Evolutionary conservation across 208 protist species (phyloP).

Genomic region (Tritrichomonas musculus): DNA sequence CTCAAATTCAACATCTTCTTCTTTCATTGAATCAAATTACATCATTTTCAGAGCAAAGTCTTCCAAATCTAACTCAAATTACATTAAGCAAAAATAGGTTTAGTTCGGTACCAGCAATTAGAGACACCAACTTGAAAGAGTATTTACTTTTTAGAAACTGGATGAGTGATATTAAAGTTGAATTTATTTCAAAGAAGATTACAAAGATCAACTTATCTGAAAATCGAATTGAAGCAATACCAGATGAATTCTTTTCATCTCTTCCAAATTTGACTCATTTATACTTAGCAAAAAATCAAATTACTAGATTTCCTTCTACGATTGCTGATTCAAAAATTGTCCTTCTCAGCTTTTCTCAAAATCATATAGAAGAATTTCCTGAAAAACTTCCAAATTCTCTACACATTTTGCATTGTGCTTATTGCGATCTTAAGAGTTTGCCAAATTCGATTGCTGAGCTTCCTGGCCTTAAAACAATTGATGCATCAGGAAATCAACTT

Average conservation of each 20-base stretch:
- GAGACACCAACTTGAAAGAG: no score
- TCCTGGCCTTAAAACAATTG: not conserved
- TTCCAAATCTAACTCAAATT: no score
- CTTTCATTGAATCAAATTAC: no score
- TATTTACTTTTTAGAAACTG: no score
- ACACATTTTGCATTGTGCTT: not conserved
- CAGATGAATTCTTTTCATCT: not conserved
- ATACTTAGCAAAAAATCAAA: not conserved
- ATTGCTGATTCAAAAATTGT: not conserved
- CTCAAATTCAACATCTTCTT: no score
- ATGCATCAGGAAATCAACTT: not conserved
- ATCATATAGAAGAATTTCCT: not conserved
- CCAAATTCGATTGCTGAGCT: not conserved
- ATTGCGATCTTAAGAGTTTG: not conserved
- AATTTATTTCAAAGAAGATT: not conserved
- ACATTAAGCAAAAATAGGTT: no score
- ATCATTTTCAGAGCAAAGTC: no score
- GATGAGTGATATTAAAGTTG: no score
- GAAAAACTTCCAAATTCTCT: not conserved
- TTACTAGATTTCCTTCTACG: not conserved
- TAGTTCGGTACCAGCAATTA: no score
- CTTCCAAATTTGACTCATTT: not conserved
- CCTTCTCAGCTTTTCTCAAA: not conserved
- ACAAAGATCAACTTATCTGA: not conserved
- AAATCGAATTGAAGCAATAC: not conserved